Evolutionary conservation across 2,329 filamentous ascomycete genomes (phyloP).

Genomic region (Paramyrothecium roridum): DNA sequence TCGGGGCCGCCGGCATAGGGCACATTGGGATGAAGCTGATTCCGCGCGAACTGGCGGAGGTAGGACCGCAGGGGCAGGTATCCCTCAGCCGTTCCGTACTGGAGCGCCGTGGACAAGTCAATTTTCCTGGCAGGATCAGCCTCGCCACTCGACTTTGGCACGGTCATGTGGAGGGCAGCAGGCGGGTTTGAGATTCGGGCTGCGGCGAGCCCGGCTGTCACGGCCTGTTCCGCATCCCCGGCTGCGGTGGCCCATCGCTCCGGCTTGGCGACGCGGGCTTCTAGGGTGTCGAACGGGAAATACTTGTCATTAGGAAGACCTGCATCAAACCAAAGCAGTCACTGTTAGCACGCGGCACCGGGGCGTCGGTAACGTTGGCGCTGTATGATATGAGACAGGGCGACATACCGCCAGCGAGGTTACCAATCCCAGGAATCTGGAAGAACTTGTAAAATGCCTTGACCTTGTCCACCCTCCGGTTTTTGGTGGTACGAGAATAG

Average conservation of each 20-base stretch:
- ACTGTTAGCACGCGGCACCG: neutral
- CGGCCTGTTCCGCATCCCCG: slow-evolving; percentile 46
- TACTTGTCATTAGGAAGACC: slow-evolving; percentile 77
- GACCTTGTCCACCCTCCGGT: slow-evolving; percentile 62
- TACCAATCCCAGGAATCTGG: slow-evolving; percentile 56
- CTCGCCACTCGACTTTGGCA: slow-evolving; percentile 65
- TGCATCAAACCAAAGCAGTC: slow-evolving; percentile 27
- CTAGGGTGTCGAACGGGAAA: slow-evolving; percentile 89
- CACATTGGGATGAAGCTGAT: slow-evolving; percentile 76
- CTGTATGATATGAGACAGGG: neutral
- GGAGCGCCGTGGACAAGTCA: slow-evolving; percentile 76
- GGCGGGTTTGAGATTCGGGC: slow-evolving; percentile 27
- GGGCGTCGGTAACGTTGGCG: neutral
- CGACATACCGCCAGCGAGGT: slow-evolving; percentile 58
- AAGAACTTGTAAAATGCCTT: slow-evolving; percentile 90
- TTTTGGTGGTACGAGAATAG: slow-evolving; percentile 66
- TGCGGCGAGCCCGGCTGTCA: slow-evolving; percentile 5
- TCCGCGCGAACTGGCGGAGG: slow-evolving; percentile 71
- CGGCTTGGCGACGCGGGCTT: slow-evolving; percentile 73
- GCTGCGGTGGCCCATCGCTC: slow-evolving; percentile 71
- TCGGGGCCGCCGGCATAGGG: slow-evolving; percentile 77
- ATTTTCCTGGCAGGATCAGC: slow-evolving; percentile 65
- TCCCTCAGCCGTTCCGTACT: slow-evolving; percentile 81
- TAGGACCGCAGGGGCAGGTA: slow-evolving; percentile 78
- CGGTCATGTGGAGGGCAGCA: slow-evolving; percentile 54